phyloP scores from a whole-genome alignment of 768 basidiomycete genomes.

The Megacollybia marginata region DNA sequence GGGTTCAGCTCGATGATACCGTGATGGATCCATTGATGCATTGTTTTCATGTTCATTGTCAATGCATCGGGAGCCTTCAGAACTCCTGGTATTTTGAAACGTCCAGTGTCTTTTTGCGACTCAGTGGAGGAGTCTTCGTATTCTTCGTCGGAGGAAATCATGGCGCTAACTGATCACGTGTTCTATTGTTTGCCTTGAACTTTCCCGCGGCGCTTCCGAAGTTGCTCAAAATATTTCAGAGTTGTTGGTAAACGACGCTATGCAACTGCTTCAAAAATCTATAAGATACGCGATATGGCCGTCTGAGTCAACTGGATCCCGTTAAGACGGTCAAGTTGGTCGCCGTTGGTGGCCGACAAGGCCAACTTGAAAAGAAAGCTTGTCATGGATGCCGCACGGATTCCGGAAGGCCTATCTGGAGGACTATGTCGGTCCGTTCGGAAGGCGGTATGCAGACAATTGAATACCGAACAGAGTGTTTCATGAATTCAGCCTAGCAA shows the following conservation, averaged over 20 bases:
- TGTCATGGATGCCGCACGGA: conserved; percentile 51
- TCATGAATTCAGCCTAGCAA: conserved; percentile 46
- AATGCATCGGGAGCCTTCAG: too few relatives aligned
- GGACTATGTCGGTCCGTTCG: background rate
- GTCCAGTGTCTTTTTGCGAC: too few relatives aligned
- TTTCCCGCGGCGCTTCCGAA: conserved; percentile 57
- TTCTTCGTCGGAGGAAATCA: too few relatives aligned
- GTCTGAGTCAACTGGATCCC: conserved; percentile 53
- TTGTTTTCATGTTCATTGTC: too few relatives aligned
- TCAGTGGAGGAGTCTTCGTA: too few relatives aligned
- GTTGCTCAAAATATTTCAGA: conserved; percentile 52
- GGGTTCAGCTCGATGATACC: conserved; percentile 66
- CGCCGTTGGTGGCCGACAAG: conserved; percentile 50
- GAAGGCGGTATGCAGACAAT: background rate
- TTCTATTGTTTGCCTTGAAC: too few relatives aligned
- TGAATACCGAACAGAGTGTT: background rate
- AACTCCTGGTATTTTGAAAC: too few relatives aligned
- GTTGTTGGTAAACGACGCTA: conserved; percentile 57
- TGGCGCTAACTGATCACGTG: too few relatives aligned
- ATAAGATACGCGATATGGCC: conserved; percentile 57
- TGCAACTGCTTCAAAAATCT: conserved; percentile 57
- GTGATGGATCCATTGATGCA: background rate
- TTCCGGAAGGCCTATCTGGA: conserved; percentile 29
- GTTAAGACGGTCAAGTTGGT: conserved; percentile 50
- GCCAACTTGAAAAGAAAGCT: conserved; percentile 58